Percentiles rank a stretch among this genome's conserved stretches.
These are phyloP conservation scores for Candida boleticola DNA, from an alignment of 805 yeast genomes.

Conservation along the genomic window DNA sequence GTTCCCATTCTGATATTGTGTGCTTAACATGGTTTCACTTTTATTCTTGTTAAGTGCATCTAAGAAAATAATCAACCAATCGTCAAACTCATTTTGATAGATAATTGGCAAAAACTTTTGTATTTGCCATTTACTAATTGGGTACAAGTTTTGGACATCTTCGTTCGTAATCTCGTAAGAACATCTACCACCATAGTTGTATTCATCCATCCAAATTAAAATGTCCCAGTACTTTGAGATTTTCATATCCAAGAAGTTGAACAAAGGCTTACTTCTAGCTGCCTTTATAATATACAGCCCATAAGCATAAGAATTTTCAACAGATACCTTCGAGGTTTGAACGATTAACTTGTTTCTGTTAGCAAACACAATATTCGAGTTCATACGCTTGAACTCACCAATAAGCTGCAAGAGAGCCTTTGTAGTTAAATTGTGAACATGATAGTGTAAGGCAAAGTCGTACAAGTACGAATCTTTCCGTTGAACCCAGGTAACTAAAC, in stretches of 20 bases:
- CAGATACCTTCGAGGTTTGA: slow-evolving; percentile 71
- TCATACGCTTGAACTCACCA: slow-evolving; percentile 74
- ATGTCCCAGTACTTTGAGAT: slow-evolving; percentile 86
- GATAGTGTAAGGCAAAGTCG: slow-evolving; percentile 78
- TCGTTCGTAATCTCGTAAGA: slow-evolving; percentile 45
- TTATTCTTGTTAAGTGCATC: slow-evolving; percentile 65
- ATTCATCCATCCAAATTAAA: slow-evolving; percentile 93
- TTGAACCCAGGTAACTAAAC: slow-evolving; percentile 84
- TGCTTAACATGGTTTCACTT: slow-evolving; percentile 27
- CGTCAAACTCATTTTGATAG: slow-evolving; percentile 79
- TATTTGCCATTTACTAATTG: slow-evolving; percentile 75
- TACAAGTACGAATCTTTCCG: slow-evolving; percentile 69
- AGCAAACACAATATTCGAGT: slow-evolving; percentile 78
- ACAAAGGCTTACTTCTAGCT: slow-evolving; percentile 75
- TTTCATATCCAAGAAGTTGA: slow-evolving; percentile 73
- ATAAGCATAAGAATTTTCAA: slow-evolving; percentile 87
- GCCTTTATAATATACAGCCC: slow-evolving; percentile 81
- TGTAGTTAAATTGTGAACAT: slow-evolving; percentile 81
- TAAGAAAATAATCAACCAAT: slow-evolving; percentile 77
- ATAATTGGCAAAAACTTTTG: slow-evolving; percentile 69
- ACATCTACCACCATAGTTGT: slow-evolving; percentile 76
- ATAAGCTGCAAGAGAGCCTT: slow-evolving; percentile 78
- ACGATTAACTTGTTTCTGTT: slow-evolving; percentile 71
- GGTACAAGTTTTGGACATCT: slow-evolving; percentile 44
- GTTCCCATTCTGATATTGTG: slow-evolving; percentile 21